These are phyloP conservation scores for Dendryphion nanum DNA, from an alignment of 2,329 filamentous ascomycete genomes.

Conservation along the genomic window DNA sequence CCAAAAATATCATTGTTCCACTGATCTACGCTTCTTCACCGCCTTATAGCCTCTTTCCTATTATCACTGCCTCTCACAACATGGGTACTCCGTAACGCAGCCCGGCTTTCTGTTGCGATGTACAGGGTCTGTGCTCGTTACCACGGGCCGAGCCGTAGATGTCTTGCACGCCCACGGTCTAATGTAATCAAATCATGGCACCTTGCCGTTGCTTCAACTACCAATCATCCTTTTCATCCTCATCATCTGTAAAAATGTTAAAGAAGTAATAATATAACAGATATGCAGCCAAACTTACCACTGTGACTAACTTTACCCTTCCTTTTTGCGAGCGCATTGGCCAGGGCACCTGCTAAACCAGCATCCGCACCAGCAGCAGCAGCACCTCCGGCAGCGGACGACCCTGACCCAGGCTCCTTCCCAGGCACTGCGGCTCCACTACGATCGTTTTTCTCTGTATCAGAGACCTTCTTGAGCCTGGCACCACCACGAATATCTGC, in stretches of 20 bases:
- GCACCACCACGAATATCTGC: conserved; percentile 69
- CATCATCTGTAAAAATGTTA: conserved; percentile 61
- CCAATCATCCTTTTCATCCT: conserved; percentile 76
- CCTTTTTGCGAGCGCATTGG: conserved; percentile 77
- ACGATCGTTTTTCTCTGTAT: conserved; percentile 67
- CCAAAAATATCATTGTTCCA: too few species aligned
- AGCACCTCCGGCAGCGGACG: conserved; percentile 43
- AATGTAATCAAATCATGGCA: too few species aligned
- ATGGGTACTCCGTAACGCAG: too few species aligned
- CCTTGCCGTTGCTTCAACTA: conserved; percentile 29
- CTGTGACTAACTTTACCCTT: conserved; percentile 94
- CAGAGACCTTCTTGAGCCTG: conserved; percentile 71
- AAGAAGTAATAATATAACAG: conserved; percentile 8
- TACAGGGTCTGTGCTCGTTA: too few species aligned
- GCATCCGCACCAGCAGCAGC: conserved; percentile 28
- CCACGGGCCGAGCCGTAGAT: too few species aligned
- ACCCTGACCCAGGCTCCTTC: conserved; percentile 41
- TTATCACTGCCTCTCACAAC: too few species aligned
- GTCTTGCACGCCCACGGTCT: too few species aligned
- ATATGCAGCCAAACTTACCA: conserved; percentile 59
- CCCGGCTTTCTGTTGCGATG: too few species aligned
- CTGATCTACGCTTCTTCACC: too few species aligned
- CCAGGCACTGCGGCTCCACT: conserved; percentile 64
- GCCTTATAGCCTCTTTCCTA: too few species aligned
- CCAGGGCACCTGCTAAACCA: conserved; percentile 57